A percentile compares a stretch with the other conserved stretches of the same genome.
phyloP scores from a whole-genome alignment of 2,329 filamentous ascomycete genomes.

The Venturia pyrina region DNA sequence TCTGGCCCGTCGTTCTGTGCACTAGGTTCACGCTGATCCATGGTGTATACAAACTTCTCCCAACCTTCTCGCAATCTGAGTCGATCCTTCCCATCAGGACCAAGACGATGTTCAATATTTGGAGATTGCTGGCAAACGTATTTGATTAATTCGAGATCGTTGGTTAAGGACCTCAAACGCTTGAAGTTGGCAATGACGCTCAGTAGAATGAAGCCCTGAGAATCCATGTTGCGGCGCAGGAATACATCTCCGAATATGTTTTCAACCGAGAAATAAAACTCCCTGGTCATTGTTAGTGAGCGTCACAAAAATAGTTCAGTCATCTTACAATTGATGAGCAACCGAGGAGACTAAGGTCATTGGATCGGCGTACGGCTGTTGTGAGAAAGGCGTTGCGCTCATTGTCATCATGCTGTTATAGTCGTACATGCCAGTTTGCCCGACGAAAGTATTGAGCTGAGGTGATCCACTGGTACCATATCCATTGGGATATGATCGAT shows the following conservation, averaged over 20 bases:
- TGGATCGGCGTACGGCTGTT: conserved; percentile 48
- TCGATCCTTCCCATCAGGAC: conserved; percentile 68
- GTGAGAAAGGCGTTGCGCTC: conserved; percentile 45
- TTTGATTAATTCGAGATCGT: conserved; percentile 64
- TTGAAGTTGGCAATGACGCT: conserved; percentile 77
- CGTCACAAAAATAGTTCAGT: not conserved
- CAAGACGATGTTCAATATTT: conserved; percentile 62
- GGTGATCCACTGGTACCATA: not conserved
- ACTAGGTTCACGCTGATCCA: conserved; percentile 65
- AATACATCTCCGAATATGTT: conserved; percentile 92
- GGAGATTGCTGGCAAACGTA: conserved; percentile 63
- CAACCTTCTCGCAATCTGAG: conserved; percentile 66
- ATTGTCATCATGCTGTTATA: conserved; percentile 47
- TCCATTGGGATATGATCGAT: conserved; percentile 18
- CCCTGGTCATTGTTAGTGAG: conserved; percentile 43
- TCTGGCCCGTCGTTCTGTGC: conserved; percentile 66
- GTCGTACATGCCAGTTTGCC: conserved; percentile 38
- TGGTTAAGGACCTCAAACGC: conserved; percentile 64
- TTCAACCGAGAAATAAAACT: conserved; percentile 96
- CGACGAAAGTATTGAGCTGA: conserved; percentile 7
- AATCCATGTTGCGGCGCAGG: conserved; percentile 86
- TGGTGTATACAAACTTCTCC: conserved; percentile 39
- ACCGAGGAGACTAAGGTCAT: conserved; percentile 47
- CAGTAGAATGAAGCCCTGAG: conserved; percentile 80
- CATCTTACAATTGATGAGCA: conserved; percentile 46